phyloP scores from a whole-genome alignment of 495 filamentous ascomycete species.

The Aspergillus mulundensis region DNA sequence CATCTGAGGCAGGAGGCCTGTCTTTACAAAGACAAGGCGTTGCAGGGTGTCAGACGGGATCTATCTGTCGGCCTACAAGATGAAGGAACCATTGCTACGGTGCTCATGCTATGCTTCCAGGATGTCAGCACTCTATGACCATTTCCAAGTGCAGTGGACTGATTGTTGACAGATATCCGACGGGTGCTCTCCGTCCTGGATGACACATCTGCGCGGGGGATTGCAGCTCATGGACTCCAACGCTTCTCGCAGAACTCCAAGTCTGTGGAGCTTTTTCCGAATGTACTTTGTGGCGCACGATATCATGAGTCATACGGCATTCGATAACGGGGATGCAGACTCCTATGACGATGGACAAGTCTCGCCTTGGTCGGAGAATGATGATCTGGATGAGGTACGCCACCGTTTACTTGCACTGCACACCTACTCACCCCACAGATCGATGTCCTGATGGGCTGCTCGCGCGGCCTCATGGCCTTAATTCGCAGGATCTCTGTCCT shows the following conservation, averaged over 20 bases:
- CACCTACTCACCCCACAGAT: conserved; percentile 2
- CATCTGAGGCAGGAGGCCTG: conserved; percentile 6
- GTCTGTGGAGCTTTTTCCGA: conserved; percentile 13
- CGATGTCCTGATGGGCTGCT: conserved; percentile 19
- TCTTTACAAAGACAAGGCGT: conserved; percentile 12
- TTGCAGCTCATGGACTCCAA: conserved; percentile 8
- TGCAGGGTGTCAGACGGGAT: conserved; percentile 13
- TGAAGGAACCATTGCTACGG: conserved; percentile 16
- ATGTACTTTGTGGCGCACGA: conserved; percentile 25
- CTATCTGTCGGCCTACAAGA: conserved; percentile 2
- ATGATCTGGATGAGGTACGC: conserved; percentile 22
- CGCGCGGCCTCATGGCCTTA: conserved; percentile 17
- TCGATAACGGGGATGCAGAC: neutral
- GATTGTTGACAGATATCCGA: conserved; percentile 15
- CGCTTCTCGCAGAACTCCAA: neutral
- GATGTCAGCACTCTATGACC: conserved; percentile 6
- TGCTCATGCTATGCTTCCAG: conserved; percentile 23
- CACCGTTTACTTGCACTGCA: too few relatives aligned
- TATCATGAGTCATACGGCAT: conserved; percentile 18
- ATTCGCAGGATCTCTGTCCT: conserved; percentile 14
- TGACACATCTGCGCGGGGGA: conserved; percentile 17
- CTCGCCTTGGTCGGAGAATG: conserved; percentile 13
- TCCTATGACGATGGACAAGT: neutral
- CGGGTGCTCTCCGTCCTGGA: conserved; percentile 17
- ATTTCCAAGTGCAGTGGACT: neutral